Conservation (phyloP, 768 basidiomycete genomes). For the Leccinellum albellum region DNA sequence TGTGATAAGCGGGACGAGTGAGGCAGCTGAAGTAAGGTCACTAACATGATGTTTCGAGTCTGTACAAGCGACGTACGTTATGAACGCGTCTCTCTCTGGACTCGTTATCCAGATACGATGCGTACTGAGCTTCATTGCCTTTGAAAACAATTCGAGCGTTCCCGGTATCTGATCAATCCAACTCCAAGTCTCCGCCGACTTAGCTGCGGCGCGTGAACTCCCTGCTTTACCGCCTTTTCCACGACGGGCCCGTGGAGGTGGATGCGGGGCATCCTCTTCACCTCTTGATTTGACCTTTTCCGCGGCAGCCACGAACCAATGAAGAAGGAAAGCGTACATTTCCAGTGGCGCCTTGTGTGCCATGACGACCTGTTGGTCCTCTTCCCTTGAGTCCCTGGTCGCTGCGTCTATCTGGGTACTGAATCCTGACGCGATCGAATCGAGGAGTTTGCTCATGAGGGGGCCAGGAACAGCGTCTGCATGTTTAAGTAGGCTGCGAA, state of each 20-base stretch:
- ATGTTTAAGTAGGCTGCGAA: slow-evolving; percentile 78
- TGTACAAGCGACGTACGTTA: slow-evolving; percentile 43
- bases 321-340: slow-evolving; percentile 87
- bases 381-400: slow-evolving; percentile 62
- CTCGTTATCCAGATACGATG: slow-evolving; percentile 90
- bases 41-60: not conserved
- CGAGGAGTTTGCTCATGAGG: slow-evolving; percentile 81
- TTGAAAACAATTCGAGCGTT: slow-evolving; percentile 67
- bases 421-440: slow-evolving; percentile 78
- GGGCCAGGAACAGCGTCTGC: slow-evolving; percentile 57
- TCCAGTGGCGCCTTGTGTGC: slow-evolving; percentile 76
- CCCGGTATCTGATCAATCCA: slow-evolving; percentile 77
- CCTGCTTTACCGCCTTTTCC: slow-evolving; percentile 60
- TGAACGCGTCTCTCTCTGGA: slow-evolving; percentile 80
- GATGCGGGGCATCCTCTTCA: slow-evolving; percentile 43
- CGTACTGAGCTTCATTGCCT: slow-evolving; percentile 61
- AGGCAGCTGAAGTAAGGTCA: slow-evolving; percentile 59
- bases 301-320: slow-evolving; percentile 82
- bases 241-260: slow-evolving; percentile 47
- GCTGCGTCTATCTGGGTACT: slow-evolving; percentile 70
- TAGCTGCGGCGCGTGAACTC: slow-evolving; percentile 36
- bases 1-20: slow-evolving; percentile 81
- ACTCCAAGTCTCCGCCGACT: slow-evolving; percentile 53
- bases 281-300: slow-evolving; percentile 67
- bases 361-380: slow-evolving; percentile 57